A percentile compares a stretch with the other conserved stretches of the same genome.
Conservation (phyloP, 176 grass and related monocot genomes). For the Chrysopogon serrulatus region DNA sequence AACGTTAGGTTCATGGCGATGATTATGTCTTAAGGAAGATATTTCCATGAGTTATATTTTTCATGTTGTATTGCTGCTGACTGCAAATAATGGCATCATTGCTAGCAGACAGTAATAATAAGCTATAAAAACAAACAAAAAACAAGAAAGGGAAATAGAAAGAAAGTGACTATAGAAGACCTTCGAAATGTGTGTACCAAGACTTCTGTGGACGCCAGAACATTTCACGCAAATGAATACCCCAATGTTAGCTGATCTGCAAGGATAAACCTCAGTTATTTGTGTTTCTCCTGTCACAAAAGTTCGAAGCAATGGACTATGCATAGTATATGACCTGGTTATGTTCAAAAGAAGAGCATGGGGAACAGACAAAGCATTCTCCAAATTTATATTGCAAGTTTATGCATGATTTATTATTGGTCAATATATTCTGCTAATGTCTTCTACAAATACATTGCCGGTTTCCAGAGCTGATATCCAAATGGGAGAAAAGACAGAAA, state of each 20-base stretch:
- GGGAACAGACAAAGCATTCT: background rate
- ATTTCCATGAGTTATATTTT: background rate
- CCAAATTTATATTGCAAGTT: background rate
- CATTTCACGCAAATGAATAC: slow-evolving; percentile 83
- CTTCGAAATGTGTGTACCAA: slow-evolving; percentile 75
- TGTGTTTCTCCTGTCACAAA: background rate
- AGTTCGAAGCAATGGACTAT: background rate
- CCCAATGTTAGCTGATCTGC: slow-evolving; percentile 67
- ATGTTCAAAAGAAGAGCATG: background rate
- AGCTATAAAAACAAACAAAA: background rate
- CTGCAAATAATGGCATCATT: background rate
- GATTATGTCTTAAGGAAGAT: background rate
- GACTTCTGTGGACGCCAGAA: slow-evolving; percentile 67
- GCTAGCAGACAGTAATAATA: background rate
- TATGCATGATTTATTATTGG: background rate
- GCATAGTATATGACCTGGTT: background rate
- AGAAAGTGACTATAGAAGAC: slow-evolving; percentile 4
- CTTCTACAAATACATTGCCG: background rate
- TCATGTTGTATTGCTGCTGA: background rate
- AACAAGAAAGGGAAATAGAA: background rate
- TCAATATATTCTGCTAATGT: background rate
- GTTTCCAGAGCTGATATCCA: background rate
- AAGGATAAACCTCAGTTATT: background rate
- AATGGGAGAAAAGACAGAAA: background rate
- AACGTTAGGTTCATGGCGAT: background rate